Percentiles rank a stretch among this genome's conserved stretches.
These are phyloP conservation scores for Zychaea mexicana DNA, from an alignment of 371 early-diverging fungal genomes.

Conservation along the genomic window DNA sequence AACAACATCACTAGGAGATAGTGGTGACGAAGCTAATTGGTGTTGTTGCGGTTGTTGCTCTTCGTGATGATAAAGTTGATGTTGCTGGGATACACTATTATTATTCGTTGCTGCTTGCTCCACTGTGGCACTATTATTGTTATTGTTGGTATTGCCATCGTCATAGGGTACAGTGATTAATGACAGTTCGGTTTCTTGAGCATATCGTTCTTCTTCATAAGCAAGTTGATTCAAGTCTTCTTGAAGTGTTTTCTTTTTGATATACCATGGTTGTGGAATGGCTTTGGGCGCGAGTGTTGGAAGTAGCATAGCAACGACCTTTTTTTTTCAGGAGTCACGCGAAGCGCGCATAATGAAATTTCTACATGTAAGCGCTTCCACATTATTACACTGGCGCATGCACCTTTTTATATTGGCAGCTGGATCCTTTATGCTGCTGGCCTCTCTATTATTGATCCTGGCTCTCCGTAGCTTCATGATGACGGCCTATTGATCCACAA, in stretches of 20 bases:
- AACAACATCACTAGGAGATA: no score
- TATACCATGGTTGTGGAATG: slow-evolving; percentile 13
- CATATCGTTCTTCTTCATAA: slow-evolving; percentile 13
- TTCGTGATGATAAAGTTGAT: not conserved
- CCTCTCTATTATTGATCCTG: no score
- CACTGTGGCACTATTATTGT: not conserved
- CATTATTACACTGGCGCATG: no score
- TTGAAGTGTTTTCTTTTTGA: slow-evolving; percentile 3
- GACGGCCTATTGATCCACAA: no score
- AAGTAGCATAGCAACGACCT: not conserved
- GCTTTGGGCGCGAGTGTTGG: slow-evolving; percentile 15
- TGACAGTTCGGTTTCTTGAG: slow-evolving; percentile 7
- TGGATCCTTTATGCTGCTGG: no score
- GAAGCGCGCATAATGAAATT: not conserved
- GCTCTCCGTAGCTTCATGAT: no score
- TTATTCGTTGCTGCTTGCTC: not conserved
- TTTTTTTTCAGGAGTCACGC: not conserved
- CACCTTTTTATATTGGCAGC: no score
- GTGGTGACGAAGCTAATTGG: not conserved
- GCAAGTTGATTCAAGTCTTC: slow-evolving; percentile 8
- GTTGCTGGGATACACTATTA: not conserved
- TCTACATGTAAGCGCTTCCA: not conserved
- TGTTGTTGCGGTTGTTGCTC: no score
- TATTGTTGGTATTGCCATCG: not conserved
- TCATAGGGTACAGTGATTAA: not conserved